Evolutionary conservation across 2,329 filamentous ascomycete genomes (phyloP).

Genomic region (Diaporthe helianthi): DNA sequence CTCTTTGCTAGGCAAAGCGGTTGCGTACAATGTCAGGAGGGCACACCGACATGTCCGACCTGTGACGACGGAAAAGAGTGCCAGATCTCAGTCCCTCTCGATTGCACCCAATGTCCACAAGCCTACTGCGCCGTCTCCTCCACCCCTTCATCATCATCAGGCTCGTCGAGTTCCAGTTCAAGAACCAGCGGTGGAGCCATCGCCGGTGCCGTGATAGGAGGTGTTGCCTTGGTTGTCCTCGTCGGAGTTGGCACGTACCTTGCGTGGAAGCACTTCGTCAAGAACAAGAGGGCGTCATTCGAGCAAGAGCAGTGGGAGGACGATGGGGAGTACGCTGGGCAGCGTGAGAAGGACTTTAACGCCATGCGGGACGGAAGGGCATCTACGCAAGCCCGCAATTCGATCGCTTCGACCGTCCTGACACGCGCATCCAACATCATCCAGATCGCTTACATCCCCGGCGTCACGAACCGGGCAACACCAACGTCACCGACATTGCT

Average conservation of each 20-base stretch:
- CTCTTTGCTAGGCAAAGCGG: conserved; percentile 50
- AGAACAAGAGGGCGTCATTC: conserved; percentile 73
- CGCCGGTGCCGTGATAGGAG: conserved; percentile 89
- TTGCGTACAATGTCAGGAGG: conserved; percentile 56
- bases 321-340: conserved; percentile 59
- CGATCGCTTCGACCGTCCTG: conserved; percentile 92
- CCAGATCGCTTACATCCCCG: conserved; percentile 98
- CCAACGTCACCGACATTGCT: conserved; percentile 81
- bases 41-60: conserved; percentile 51
- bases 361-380: conserved; percentile 68
- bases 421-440: conserved; percentile 98
- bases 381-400: conserved; percentile 85
- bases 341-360: conserved; percentile 59
- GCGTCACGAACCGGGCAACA: conserved; percentile 89
- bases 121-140: conserved; percentile 51
- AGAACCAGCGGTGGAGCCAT: conserved; percentile 80
- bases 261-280: conserved; percentile 88
- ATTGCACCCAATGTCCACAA: conserved; percentile 55
- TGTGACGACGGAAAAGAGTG: conserved; percentile 54
- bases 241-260: conserved; percentile 76
- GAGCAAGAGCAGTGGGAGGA: conserved; percentile 62
- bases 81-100: conserved; percentile 52
- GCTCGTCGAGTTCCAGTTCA: conserved; percentile 46
- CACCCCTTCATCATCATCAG: conserved; percentile 34
- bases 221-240: conserved; percentile 76